Evolutionary conservation across 2,329 filamentous ascomycete species (phyloP).

Genomic region (Amesomyces nigricolor): DNA sequence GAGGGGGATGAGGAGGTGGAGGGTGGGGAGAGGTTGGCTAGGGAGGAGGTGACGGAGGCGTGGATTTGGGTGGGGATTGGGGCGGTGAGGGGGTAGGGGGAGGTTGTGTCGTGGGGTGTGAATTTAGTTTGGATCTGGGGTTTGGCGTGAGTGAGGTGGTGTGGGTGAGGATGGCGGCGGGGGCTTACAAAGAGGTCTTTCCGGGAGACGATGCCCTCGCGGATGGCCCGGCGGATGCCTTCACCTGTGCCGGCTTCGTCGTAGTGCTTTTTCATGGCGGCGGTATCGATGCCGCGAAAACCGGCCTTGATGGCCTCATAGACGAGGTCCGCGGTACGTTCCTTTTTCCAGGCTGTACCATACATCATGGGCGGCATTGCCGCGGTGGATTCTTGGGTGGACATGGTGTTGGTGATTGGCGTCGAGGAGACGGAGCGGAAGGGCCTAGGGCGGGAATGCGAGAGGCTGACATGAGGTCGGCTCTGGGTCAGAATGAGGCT

Average conservation of each 20-base stretch:
- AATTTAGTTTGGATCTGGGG: constrained; percentile 76
- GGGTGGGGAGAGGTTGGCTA: constrained; percentile 52
- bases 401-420: constrained; percentile 2
- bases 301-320: constrained; percentile 61
- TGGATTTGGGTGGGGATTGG: constrained; percentile 59
- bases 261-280: constrained; percentile 74
- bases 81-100: constrained; percentile 57
- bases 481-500: neutral
- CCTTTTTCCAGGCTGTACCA: constrained; percentile 83
- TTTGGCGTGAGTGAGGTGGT: neutral
- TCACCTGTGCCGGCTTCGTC: constrained; percentile 64
- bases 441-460: neutral
- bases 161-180: neutral
- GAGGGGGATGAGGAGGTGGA: constrained; percentile 22
- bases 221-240: constrained; percentile 57
- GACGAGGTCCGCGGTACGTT: constrained; percentile 60
- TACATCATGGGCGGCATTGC: constrained; percentile 58
- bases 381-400: constrained; percentile 22
- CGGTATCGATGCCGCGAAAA: constrained; percentile 71
- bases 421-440: neutral
- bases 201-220: constrained; percentile 49
- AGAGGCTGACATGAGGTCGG: neutral
- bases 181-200: constrained; percentile 56
- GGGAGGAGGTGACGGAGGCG: constrained; percentile 60
- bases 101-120: constrained; percentile 56